Evolutionary conservation across 768 basidiomycete genomes (phyloP).

Genomic region (Arthromyces matolae): DNA sequence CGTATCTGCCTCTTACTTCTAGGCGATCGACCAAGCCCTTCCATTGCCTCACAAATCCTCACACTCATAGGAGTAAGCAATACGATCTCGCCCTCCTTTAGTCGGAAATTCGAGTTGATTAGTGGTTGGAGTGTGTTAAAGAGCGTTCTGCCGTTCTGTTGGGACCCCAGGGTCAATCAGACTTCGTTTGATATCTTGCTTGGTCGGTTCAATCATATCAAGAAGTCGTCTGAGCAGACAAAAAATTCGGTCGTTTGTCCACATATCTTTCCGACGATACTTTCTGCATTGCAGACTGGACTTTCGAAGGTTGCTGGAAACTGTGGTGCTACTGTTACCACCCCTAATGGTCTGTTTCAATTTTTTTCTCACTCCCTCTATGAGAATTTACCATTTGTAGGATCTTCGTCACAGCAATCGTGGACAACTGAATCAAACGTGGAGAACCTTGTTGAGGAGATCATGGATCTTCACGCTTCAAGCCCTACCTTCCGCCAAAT

Average conservation of each 20-base stretch:
- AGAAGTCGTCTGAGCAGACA: conserved; percentile 20
- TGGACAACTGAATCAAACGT: conserved; percentile 38
- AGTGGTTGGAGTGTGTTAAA: conserved; percentile 81
- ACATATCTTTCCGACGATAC: conserved; percentile 67
- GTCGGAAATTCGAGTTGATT: conserved; percentile 77
- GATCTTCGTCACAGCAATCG: conserved; percentile 19
- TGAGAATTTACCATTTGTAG: neutral
- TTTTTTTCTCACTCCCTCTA: conserved; percentile 2
- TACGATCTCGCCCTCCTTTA: conserved; percentile 56
- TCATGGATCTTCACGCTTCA: conserved; percentile 65
- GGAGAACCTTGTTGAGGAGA: conserved; percentile 62
- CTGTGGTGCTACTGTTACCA: conserved; percentile 26
- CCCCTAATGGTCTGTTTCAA: conserved; percentile 24
- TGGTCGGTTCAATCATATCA: conserved; percentile 36
- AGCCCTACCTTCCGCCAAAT: conserved; percentile 64
- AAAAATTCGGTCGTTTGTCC: conserved; percentile 50
- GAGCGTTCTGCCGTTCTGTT: conserved; percentile 59
- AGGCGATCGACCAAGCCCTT: conserved; percentile 65
- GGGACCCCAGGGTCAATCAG: conserved; percentile 65
- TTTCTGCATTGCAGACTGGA: conserved; percentile 63
- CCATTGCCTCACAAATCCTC: conserved; percentile 57
- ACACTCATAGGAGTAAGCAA: conserved; percentile 56
- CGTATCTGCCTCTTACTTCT: conserved; percentile 79
- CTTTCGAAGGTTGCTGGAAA: conserved; percentile 39
- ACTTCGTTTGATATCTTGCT: conserved; percentile 69